Evolutionary conservation across 495 filamentous ascomycete genomes (phyloP).

Genomic region (Daldinia decipiens): DNA sequence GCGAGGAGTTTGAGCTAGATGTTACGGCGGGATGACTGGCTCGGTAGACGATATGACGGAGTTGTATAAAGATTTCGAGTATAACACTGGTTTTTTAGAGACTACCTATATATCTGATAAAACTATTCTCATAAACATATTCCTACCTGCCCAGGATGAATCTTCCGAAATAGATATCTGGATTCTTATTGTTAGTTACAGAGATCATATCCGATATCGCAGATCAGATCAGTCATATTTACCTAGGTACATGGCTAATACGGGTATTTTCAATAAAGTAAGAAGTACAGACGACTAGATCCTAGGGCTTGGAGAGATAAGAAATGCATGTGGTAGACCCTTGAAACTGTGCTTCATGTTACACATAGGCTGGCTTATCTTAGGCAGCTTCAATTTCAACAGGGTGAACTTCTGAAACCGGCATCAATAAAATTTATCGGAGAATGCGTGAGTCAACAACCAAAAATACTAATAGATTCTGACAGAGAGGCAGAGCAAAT

Average conservation of each 20-base stretch:
- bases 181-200: no score
- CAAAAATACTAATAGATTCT: neutral
- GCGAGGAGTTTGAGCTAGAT: neutral
- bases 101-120: no score
- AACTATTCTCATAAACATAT: no score
- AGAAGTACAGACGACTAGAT: neutral
- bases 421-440: constrained; percentile 19
- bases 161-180: no score
- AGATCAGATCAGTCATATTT: neutral
- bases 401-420: constrained; percentile 23
- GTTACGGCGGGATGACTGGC: neutral
- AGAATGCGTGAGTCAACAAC: constrained; percentile 28
- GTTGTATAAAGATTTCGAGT: neutral
- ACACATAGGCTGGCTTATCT: constrained; percentile 36
- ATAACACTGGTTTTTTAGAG: neutral
- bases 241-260: constrained; percentile 4
- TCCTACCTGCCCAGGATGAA: no score
- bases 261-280: neutral
- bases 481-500: neutral
- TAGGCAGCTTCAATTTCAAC: neutral
- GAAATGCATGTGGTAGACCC: constrained; percentile 17
- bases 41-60: neutral
- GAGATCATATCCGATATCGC: constrained; percentile 6
- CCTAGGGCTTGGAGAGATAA: constrained; percentile 6
- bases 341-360: constrained; percentile 36